Conservation (phyloP, 139 green algal genomes). For the Pedinophyceae sp. region DNA sequence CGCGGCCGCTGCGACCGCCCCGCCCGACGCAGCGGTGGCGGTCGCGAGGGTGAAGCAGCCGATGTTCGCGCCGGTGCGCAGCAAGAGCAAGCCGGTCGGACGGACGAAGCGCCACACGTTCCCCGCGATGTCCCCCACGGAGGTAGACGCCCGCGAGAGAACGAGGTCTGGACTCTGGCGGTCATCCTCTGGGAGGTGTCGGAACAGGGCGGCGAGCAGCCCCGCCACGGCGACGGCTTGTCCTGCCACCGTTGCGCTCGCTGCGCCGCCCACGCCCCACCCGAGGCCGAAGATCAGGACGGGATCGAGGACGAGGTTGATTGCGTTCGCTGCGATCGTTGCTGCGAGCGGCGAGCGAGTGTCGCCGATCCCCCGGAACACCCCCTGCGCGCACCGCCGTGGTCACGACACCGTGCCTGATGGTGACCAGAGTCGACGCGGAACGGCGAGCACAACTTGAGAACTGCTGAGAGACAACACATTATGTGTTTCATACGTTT, state of each 20-base stretch:
- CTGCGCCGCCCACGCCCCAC: slow-evolving; percentile 47
- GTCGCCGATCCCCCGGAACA: slow-evolving; percentile 31
- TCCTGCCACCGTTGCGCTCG: slow-evolving; percentile 35
- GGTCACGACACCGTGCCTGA: not conserved
- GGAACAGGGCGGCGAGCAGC: slow-evolving; percentile 15
- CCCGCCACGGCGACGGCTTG: slow-evolving; percentile 14
- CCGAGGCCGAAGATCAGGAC: slow-evolving; percentile 45
- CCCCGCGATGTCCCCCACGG: not conserved
- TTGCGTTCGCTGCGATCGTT: slow-evolving; percentile 15
- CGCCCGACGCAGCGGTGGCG: not conserved
- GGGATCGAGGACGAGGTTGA: slow-evolving; percentile 30
- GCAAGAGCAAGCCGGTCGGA: slow-evolving; percentile 34
- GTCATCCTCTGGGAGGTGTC: not conserved
- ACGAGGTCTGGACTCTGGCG: not conserved
- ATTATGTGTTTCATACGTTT: not conserved
- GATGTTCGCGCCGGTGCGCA: slow-evolving; percentile 40
- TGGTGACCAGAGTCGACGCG: not conserved
- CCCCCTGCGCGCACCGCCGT: slow-evolving; percentile 21
- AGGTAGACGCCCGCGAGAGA: not conserved
- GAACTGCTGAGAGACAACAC: too few species aligned
- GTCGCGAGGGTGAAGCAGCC: slow-evolving; percentile 44
- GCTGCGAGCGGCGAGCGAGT: slow-evolving; percentile 19
- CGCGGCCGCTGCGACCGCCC: not conserved
- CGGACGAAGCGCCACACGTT: not conserved
- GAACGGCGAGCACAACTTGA: not conserved